Conservation (phyloP, 1,284 basidiomycete species). For the Rhodotorula glutinis region DNA sequence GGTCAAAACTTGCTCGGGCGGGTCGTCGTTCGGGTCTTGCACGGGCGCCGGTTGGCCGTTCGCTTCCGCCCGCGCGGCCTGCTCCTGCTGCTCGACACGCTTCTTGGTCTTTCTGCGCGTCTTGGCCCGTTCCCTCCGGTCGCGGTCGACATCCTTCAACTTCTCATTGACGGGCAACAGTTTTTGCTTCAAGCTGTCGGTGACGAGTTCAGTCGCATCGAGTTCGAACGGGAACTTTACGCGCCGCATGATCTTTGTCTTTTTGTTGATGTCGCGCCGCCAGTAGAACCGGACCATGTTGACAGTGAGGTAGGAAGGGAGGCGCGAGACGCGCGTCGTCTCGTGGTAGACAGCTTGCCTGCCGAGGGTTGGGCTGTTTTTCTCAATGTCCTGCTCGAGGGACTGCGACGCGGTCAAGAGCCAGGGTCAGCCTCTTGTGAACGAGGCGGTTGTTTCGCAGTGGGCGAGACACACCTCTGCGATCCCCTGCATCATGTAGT, state of each 20-base stretch:
- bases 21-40: conserved; percentile 19
- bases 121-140: conserved; percentile 77
- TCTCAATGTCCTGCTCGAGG: conserved; percentile 59
- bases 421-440: neutral
- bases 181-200: conserved; percentile 71
- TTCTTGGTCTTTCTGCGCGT: conserved; percentile 41
- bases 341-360: conserved; percentile 82
- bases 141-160: conserved; percentile 75
- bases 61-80: neutral
- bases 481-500: conserved; percentile 86
- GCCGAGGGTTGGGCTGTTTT: conserved; percentile 72
- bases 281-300: conserved; percentile 97
- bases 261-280: conserved; percentile 77
- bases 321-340: conserved; percentile 73
- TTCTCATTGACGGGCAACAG: conserved; percentile 61
- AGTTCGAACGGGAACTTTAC: conserved; percentile 88
- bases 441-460: neutral
- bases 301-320: conserved; percentile 76
- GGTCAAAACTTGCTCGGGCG: conserved; percentile 42
- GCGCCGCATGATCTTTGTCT: conserved; percentile 64
- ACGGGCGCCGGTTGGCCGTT: neutral
- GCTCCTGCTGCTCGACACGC: conserved; percentile 10
- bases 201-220: conserved; percentile 77
- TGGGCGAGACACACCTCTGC: conserved; percentile 58
- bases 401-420: neutral